These are phyloP conservation scores for Jackrogersella minutella DNA, from an alignment of 495 filamentous ascomycete species.

Conservation along the genomic window DNA sequence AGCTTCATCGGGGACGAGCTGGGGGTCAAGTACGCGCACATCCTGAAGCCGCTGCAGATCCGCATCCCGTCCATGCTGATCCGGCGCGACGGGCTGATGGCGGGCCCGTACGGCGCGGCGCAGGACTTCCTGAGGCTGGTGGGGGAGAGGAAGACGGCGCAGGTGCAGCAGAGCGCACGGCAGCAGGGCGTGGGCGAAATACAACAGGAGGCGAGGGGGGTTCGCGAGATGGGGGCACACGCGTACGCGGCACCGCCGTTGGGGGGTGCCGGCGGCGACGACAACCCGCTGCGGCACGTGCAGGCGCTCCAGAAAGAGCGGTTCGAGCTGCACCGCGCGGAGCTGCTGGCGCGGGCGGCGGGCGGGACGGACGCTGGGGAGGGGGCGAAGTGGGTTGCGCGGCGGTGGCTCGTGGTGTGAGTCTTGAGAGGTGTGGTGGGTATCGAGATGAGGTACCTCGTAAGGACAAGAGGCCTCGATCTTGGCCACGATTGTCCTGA, in stretches of 20 bases:
- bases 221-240: too few species aligned
- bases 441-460: too few species aligned
- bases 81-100: conserved; percentile 54
- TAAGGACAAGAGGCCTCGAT: too few species aligned
- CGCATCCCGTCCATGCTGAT: conserved; percentile 64
- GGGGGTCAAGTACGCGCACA: conserved; percentile 59
- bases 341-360: conserved; percentile 50
- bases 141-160: not conserved
- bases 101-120: conserved; percentile 42
- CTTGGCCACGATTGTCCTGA: too few species aligned
- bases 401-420: conserved; percentile 42
- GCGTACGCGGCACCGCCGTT: conserved; percentile 19
- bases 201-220: not conserved
- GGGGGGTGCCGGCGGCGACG: conserved; percentile 14
- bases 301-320: conserved; percentile 50
- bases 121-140: conserved; percentile 30
- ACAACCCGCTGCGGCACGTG: conserved; percentile 47
- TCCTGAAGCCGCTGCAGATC: conserved; percentile 54
- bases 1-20: conserved; percentile 55
- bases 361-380: conserved; percentile 33
- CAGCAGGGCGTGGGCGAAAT: too few species aligned
- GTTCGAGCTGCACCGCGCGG: conserved; percentile 46
- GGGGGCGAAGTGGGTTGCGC: conserved; percentile 34
- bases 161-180: too few species aligned
- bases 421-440: not conserved